Base-by-base conservation (phyloP, 768 basidiomycete species). In the Daedalea quercina region DNA sequence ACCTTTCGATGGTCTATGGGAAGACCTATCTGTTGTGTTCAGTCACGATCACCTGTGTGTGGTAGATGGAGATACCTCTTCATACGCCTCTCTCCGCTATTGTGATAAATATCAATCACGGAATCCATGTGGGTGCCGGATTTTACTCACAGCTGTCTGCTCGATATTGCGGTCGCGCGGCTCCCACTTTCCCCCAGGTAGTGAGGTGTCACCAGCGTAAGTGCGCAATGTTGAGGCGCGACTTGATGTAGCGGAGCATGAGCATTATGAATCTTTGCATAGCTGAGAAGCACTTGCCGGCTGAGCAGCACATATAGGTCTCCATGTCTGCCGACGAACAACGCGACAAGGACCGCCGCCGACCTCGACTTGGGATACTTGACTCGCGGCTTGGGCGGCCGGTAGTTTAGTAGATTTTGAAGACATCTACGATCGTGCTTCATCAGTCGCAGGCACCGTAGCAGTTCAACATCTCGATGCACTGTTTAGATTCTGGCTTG, bases 31-130 rank as follows among this genome's bases (percentile, higher is more conserved):
- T 94, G 63, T 44, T 31, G 19, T 3, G 42, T n/a, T 50, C 37
- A 57, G 33, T 33, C 26, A 41, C 31, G 49, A 22, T 22, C 7
- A 17, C 35, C 13, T 43, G 19, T 51, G 15, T 20, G 8, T 15
- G 13, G 15, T 23, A 19, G 22, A 47, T 23, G 17, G 12, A 53
- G 66, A 7, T 51, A 91, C 93, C 80, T 95, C 93, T 68, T 95
- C 93, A 54, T 81, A 93, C 0, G 92, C 91, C 70, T 94, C 92
- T 41, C 92, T 77, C 50, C 93, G 72, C 91, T 93, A n/a, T n/a
- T n/a, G 46, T 9, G 19, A 8, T 6, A 1, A 11, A 22, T 54
- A 19, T 19, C 9, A 24, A 40, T n/a, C 45, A 12, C n/a, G 11
- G 20, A 15, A 13, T 41, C n/a, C 17, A 13, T 20, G 15, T n/a